Evolutionary conservation across 2,329 filamentous ascomycete genomes (phyloP).

Genomic region (Exophiala sideris): DNA sequence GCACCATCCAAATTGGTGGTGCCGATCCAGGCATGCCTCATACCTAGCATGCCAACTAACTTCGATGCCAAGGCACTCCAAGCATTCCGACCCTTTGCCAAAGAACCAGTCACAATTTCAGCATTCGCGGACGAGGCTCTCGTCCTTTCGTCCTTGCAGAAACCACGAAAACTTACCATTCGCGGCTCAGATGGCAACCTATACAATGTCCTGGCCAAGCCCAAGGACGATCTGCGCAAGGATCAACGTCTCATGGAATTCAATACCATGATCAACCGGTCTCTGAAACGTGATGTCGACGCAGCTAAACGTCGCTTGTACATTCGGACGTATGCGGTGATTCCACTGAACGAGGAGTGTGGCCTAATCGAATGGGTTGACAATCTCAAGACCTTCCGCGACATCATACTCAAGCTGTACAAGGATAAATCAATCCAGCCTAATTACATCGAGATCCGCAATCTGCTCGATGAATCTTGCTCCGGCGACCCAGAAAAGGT

Average conservation of each 20-base stretch:
- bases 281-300: constrained; percentile 85
- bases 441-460: constrained; percentile 63
- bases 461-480: constrained; percentile 63
- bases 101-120: constrained; percentile 78
- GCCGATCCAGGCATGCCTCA: constrained; percentile 79
- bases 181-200: constrained; percentile 82
- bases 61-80: constrained; percentile 67
- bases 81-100: constrained; percentile 77
- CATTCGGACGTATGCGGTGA: constrained; percentile 96
- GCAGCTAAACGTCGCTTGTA: constrained; percentile 86
- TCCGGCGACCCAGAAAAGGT: constrained; percentile 42
- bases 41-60: constrained; percentile 70
- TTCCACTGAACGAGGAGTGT: constrained; percentile 94
- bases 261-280: constrained; percentile 95
- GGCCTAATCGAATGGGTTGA: constrained; percentile 99
- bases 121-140: constrained; percentile 81
- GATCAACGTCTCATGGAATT: constrained; percentile 99
- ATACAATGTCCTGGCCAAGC: constrained; percentile 93
- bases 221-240: constrained; percentile 94
- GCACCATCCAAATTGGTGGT: constrained; percentile 84
- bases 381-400: constrained; percentile 87
- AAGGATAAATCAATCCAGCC: constrained; percentile 65
- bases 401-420: constrained; percentile 80
- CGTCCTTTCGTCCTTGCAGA: constrained; percentile 85
- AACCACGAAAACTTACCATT: constrained; percentile 83